These are phyloP conservation scores for Cymodocea nodosa DNA, from an alignment of 116 monocot species.

Conservation along the genomic window DNA sequence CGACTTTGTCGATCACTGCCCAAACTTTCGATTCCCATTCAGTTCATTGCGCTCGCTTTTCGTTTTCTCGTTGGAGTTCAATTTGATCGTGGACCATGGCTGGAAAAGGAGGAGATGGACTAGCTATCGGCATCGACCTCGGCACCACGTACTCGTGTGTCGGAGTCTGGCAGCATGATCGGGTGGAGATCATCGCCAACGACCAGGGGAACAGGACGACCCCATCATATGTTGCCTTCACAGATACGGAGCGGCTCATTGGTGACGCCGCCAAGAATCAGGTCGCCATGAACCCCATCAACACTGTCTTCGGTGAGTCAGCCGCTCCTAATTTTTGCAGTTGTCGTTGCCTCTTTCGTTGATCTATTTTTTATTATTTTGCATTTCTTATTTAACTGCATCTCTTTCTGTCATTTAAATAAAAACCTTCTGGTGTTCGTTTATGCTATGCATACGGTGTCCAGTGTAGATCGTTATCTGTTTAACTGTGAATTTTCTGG, in stretches of 20 bases:
- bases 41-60: not conserved
- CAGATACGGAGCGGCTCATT: constrained; percentile 59
- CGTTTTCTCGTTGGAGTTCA: not conserved
- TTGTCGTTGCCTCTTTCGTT: too few species aligned
- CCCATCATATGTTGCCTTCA: constrained; percentile 69
- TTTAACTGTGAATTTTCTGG: too few species aligned
- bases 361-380: too few species aligned
- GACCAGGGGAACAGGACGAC: constrained; percentile 82
- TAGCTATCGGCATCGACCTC: constrained; percentile 68
- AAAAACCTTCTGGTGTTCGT: too few species aligned
- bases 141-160: constrained; percentile 65
- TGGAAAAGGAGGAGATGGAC: constrained; percentile 33
- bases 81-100: not conserved
- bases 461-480: too few species aligned
- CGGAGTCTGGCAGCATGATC: constrained; percentile 62
- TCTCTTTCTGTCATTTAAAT: too few species aligned
- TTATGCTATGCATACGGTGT: too few species aligned
- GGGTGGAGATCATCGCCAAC: constrained; percentile 83
- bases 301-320: constrained; percentile 54
- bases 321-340: too few species aligned
- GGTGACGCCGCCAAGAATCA: constrained; percentile 76
- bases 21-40: not conserved
- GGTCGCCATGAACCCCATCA: constrained; percentile 68
- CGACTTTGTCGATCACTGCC: too few species aligned
- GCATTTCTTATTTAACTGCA: too few species aligned